Evolutionary conservation across 2,329 filamentous ascomycete genomes (phyloP).

Genomic region (Stachybotrys echinatus): DNA sequence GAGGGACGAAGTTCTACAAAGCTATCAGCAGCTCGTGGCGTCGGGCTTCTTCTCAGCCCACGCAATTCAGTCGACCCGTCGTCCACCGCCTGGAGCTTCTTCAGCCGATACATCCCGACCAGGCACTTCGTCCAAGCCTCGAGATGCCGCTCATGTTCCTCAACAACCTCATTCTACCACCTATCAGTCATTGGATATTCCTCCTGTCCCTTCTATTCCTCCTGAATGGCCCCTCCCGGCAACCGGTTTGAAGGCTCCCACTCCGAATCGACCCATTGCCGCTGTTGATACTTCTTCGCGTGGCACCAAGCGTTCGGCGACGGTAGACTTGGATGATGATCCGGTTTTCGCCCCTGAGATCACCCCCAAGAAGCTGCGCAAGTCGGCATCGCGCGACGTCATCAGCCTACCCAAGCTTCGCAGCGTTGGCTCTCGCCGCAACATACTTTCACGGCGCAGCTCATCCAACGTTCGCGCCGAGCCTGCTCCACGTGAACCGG

Average conservation of each 20-base stretch:
- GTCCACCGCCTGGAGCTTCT: constrained; percentile 25
- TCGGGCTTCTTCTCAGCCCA: constrained; percentile 54
- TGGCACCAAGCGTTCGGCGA: constrained; percentile 46
- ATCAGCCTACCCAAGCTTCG: constrained; percentile 25
- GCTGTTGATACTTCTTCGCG: constrained; percentile 28
- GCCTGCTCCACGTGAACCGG: constrained; percentile 8
- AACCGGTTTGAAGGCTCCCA: constrained; percentile 6
- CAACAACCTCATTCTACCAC: neutral
- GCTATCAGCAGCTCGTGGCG: constrained; percentile 51
- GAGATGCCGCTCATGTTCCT: constrained; percentile 1
- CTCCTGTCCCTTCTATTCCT: constrained; percentile 11
- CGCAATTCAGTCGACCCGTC: constrained; percentile 52
- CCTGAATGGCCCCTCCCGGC: constrained; percentile 21
- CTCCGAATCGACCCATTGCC: constrained; percentile 23
- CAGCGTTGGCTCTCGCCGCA: constrained; percentile 17
- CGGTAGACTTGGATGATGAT: constrained; percentile 27
- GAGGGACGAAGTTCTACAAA: constrained; percentile 48
- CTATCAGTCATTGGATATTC: constrained; percentile 10
- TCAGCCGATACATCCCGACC: constrained; percentile 6
- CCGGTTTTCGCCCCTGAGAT: constrained; percentile 9
- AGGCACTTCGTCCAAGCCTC: constrained; percentile 3
- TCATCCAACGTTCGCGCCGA: constrained; percentile 14
- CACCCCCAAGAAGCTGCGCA: constrained; percentile 42
- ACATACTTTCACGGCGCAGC: constrained; percentile 18
- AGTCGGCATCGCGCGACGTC: constrained; percentile 41